Percentiles rank a stretch among this genome's conserved stretches.
Evolutionary conservation across 139 green algal species (phyloP).

Genomic region (Chlorella sp.): DNA sequence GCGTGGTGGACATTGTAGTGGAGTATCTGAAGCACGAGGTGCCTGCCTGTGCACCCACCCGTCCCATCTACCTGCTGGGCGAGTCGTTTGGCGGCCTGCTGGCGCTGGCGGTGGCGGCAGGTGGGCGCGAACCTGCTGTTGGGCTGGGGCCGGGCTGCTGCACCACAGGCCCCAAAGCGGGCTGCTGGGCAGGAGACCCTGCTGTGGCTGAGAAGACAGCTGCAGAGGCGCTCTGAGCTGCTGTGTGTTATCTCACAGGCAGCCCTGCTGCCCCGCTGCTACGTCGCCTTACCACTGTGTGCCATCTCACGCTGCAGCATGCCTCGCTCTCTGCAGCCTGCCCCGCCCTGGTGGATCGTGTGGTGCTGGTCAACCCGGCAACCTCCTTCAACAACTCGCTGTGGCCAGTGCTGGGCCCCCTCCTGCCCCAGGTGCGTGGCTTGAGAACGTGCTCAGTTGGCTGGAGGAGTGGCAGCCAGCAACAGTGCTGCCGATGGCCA

Average conservation of each 20-base stretch:
- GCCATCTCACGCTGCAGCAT: background rate
- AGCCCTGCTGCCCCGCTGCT: too few species aligned
- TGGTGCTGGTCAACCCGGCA: constrained; percentile 91
- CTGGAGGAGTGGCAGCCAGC: too few species aligned
- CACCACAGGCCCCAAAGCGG: too few species aligned
- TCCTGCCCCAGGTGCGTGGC: constrained; percentile 69
- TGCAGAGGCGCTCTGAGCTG: too few species aligned
- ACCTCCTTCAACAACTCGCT: constrained; percentile 76
- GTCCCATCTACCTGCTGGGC: constrained; percentile 90
- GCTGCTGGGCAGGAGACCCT: too few species aligned
- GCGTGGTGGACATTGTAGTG: constrained; percentile 58
- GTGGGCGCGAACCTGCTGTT: constrained; percentile 21
- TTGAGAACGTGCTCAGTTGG: too few species aligned
- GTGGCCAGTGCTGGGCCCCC: constrained; percentile 79
- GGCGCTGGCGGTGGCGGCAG: constrained; percentile 72
- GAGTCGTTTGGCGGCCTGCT: constrained; percentile 92
- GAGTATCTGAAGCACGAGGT: constrained; percentile 48
- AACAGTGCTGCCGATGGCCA: background rate
- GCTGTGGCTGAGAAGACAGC: too few species aligned
- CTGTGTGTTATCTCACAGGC: too few species aligned
- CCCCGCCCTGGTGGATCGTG: constrained; percentile 56
- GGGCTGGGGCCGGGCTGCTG: background rate
- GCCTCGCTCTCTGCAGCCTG: constrained; percentile 14
- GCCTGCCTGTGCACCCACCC: constrained; percentile 29
- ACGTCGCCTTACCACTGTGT: too few species aligned